Evolutionary conservation across 345 rosid genomes (phyloP), one percentile per base, ranked within the genome.

Genomic region (Dimocarpus longan): DNA sequence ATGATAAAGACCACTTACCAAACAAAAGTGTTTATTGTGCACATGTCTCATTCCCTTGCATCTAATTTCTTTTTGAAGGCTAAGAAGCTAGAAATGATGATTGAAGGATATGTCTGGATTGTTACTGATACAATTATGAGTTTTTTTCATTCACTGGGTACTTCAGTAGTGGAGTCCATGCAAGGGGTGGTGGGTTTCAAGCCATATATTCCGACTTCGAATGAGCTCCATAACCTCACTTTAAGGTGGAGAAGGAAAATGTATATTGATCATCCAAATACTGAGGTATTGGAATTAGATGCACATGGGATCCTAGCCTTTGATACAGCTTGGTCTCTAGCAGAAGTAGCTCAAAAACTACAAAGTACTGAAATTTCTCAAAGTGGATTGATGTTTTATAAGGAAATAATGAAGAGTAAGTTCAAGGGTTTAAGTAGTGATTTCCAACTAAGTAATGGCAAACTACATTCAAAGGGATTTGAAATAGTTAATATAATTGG

Each of bases 131-230:
- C 52, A 70, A 80, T 18, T 13, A 82, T 68, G 67, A 69, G 44
- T 65, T 62, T 16, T 43, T 52, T 80, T n/a, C 59, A 10, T 1
- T 74, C 28, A 13, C 56, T 1, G n/a, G 77, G 52, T 1, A 39
- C 67, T 11, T 59, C 71, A 1, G 59, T 46, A 15, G 0, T 69
- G 11, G 73, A 74, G 43, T 74, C 85, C 32, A 81, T 87, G 83
- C 82, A 87, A 80, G 88, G 90, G 12, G 84, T 87, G 28, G 46
- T 87, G 32, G 90, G 85, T 54, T 80, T 85, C 68, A 85, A 42
- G 68, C 22, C 83, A 18, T 84, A 82, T 39, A 42, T 87, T 70
- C 87, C 84, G 22, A 10, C 39, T 15, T 81, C 88, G 2, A 77
- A 76, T 39, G 79, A 83, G 81, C 85, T 88, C 42, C 79, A 78